These are phyloP conservation scores for Xylaria multiplex DNA, from an alignment of 2,329 filamentous ascomycete genomes.

Conservation along the genomic window DNA sequence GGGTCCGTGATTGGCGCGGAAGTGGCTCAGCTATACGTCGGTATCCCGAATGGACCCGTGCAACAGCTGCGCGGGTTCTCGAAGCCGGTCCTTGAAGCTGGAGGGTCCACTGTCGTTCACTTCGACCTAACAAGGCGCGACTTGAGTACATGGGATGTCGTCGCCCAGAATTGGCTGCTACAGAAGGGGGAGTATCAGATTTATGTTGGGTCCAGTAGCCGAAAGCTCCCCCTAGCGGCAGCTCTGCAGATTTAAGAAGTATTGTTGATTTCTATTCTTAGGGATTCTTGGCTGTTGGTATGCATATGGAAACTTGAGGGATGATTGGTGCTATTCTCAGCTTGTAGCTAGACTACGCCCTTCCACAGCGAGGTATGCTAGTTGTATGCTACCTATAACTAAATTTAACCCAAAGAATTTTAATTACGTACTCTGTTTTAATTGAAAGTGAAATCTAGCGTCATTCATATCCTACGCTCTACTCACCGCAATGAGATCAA, in stretches of 20 bases:
- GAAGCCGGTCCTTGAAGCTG: constrained; percentile 63
- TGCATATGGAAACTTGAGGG: neutral
- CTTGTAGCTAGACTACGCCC: neutral
- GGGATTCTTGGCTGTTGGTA: neutral
- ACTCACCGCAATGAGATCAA: neutral
- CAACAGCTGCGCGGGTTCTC: constrained; percentile 70
- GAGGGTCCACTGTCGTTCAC: constrained; percentile 58
- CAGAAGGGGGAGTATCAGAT: constrained; percentile 57
- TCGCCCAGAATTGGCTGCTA: constrained; percentile 68
- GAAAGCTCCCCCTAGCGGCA: constrained; percentile 55
- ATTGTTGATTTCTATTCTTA: neutral
- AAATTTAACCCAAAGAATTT: neutral
- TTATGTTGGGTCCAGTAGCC: constrained; percentile 61
- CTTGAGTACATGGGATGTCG: constrained; percentile 72
- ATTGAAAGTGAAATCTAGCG: neutral
- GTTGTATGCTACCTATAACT: neutral
- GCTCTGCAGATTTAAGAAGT: constrained; percentile 43
- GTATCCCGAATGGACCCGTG: constrained; percentile 55
- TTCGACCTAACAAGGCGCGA: constrained; percentile 69
- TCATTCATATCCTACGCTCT: neutral
- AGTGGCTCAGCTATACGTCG: constrained; percentile 70
- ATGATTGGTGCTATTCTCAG: neutral
- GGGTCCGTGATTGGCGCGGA: constrained; percentile 70
- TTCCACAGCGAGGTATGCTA: neutral
- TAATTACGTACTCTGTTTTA: neutral